Conservation (phyloP, 2,329 filamentous ascomycete genomes). For the Phaeosphaeria sp. region DNA sequence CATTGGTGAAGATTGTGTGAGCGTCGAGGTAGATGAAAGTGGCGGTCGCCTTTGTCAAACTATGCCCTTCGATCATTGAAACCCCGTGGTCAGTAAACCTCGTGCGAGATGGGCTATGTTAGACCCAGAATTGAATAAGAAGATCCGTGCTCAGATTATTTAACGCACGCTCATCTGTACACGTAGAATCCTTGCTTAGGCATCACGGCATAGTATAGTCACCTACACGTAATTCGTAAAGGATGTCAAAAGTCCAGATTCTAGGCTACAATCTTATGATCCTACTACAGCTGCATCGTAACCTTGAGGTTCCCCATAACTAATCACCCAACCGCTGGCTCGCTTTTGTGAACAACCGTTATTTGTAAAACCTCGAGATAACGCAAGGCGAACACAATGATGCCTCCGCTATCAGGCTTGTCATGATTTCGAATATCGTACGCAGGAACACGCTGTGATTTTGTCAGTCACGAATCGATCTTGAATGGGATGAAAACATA, state of each 20-base stretch:
- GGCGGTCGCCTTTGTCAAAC: no score
- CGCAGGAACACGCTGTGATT: constrained; percentile 41
- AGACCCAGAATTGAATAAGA: no score
- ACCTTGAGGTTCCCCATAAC: constrained; percentile 46
- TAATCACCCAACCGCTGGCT: constrained; percentile 46
- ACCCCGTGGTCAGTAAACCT: no score
- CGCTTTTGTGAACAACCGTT: constrained; percentile 49
- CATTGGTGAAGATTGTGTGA: neutral
- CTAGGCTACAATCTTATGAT: constrained; percentile 50
- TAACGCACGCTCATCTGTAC: no score
- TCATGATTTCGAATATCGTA: constrained; percentile 44
- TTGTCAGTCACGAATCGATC: constrained; percentile 26
- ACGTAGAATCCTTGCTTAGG: neutral
- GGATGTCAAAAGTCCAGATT: constrained; percentile 45
- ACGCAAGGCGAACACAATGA: constrained; percentile 46
- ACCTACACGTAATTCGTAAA: constrained; percentile 24
- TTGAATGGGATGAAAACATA: constrained; percentile 44
- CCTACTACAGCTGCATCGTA: constrained; percentile 38
- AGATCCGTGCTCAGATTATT: no score
- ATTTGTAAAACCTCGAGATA: constrained; percentile 41
- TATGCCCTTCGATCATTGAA: no score
- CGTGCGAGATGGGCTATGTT: no score
- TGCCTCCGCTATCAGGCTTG: constrained; percentile 48
- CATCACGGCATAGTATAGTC: neutral
- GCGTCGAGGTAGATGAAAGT: no score